Evolutionary conservation across 2,329 filamentous ascomycete genomes (phyloP), one percentile per base, ranked within the genome.

Genomic region (Bisporella sp.): DNA sequence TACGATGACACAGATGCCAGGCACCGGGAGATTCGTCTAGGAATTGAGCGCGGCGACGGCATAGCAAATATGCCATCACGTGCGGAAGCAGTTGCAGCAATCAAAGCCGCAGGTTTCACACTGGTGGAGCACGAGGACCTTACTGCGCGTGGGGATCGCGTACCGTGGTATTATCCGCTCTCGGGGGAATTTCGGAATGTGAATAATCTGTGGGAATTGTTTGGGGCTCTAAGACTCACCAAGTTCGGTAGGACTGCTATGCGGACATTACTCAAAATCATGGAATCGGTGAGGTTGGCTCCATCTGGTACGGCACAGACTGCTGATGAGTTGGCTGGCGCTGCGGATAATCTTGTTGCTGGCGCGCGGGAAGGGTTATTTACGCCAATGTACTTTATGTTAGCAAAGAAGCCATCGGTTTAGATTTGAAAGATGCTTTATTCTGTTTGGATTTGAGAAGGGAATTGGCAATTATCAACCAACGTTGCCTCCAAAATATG

Each of bases 31-130:
- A 95, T 97, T 66, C 89, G 93, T 59, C 82, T 96, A n/a, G 91
- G 88, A 58, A 99, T 99, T 59, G 93, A 99, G 76, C 84, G 89
- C 66, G 93, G 93, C 64, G 87, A 97, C 65, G 93, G 93, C 61
- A 97, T 99, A 69, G 91, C 89, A 64, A 96, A 97, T 76, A 97
- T 99, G 92, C 89, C 95, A 71, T 89, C 82, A 70, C 79, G 95
- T 52, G 82, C 84, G 0, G 92, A 96, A 59, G 92, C 84, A 40
- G 68, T 96, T 21, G 76, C 78, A 46, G 92, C 93, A 51, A 90
- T 99, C 73, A 84, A 92, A 71, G 79, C 84, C 45, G 91, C 89
- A 13, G 93, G 93, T 30, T 97, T 97, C 67, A 82, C 90, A 62
- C 70, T 97, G 53, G 74, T 92, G 61, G 78, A 86, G 68, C 77